Evolutionary conservation across 805 yeast species (phyloP).

Genomic region (Saccharomycopsis guyanensis): DNA sequence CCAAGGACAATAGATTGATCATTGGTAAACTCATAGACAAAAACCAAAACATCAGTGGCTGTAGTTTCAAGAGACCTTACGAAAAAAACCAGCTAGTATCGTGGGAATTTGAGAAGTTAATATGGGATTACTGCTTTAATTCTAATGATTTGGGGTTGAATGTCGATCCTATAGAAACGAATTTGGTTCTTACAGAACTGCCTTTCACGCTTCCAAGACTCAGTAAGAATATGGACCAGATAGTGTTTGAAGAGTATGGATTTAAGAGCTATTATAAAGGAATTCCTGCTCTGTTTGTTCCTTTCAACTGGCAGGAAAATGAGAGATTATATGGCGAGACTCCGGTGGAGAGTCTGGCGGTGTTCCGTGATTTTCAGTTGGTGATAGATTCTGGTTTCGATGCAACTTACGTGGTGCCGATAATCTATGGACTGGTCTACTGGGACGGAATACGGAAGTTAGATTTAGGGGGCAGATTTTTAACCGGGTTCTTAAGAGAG

Average conservation of each 20-base stretch:
- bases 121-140: constrained; percentile 80
- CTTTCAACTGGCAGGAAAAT: constrained; percentile 42
- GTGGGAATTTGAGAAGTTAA: constrained; percentile 83
- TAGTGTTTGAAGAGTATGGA: constrained; percentile 89
- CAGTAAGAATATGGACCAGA: constrained; percentile 81
- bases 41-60: constrained; percentile 67
- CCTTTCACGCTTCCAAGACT: constrained; percentile 77
- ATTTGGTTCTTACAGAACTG: constrained; percentile 68
- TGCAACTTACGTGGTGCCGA: constrained; percentile 81
- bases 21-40: constrained; percentile 62
- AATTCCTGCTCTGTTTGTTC: constrained; percentile 51
- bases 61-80: constrained; percentile 70
- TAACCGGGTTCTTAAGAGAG: constrained; percentile 79
- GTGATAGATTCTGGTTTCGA: constrained; percentile 86
- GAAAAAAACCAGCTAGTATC: constrained; percentile 84
- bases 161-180: constrained; percentile 39
- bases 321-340: constrained; percentile 26
- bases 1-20: constrained; percentile 66
- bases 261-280: constrained; percentile 64
- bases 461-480: constrained; percentile 79
- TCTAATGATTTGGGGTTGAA: constrained; percentile 33
- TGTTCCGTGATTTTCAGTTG: constrained; percentile 52
- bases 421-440: constrained; percentile 67
- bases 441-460: constrained; percentile 72
- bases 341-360: constrained; percentile 5